phyloP scores from a whole-genome alignment of 148 eudicot species.

The Rhododendron griersonianum region DNA sequence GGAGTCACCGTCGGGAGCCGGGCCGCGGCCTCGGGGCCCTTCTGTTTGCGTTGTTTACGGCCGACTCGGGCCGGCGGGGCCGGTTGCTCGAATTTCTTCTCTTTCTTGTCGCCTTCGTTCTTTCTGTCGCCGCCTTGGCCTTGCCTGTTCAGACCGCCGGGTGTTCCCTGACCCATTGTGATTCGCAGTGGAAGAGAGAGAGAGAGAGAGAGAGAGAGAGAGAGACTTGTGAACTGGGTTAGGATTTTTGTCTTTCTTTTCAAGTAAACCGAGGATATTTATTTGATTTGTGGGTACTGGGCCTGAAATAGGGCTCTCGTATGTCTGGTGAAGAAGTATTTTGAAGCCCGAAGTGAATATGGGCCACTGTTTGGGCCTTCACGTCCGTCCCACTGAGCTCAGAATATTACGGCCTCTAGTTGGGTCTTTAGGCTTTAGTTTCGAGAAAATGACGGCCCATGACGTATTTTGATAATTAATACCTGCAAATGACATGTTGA shows the following conservation, averaged over 20 bases:
- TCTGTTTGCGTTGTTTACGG: conserved; percentile 81
- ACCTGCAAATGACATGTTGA: no score
- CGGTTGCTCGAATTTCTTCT: conserved; percentile 80
- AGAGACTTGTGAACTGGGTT: not conserved
- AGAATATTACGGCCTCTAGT: not conserved
- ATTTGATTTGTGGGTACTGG: not conserved
- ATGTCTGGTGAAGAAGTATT: not conserved
- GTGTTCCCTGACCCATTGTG: not conserved
- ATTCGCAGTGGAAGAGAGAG: not conserved
- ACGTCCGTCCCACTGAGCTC: not conserved
- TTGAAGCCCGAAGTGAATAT: not conserved
- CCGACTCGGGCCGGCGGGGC: conserved; percentile 92
- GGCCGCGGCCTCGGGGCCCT: conserved; percentile 77
- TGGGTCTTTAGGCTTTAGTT: not conserved
- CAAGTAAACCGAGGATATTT: not conserved
- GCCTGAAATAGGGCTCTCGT: not conserved
- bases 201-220: not conserved
- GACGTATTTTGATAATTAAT: no score
- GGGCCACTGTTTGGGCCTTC: not conserved
- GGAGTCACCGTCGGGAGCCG: conserved; percentile 82
- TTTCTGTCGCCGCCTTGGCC: conserved; percentile 53
- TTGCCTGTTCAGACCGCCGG: not conserved
- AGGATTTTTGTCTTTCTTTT: not conserved
- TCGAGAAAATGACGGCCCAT: no score
- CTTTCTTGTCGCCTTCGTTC: conserved; percentile 62